Conservation (phyloP, 2,329 filamentous ascomycete genomes). For the Trichoderma sp. region DNA sequence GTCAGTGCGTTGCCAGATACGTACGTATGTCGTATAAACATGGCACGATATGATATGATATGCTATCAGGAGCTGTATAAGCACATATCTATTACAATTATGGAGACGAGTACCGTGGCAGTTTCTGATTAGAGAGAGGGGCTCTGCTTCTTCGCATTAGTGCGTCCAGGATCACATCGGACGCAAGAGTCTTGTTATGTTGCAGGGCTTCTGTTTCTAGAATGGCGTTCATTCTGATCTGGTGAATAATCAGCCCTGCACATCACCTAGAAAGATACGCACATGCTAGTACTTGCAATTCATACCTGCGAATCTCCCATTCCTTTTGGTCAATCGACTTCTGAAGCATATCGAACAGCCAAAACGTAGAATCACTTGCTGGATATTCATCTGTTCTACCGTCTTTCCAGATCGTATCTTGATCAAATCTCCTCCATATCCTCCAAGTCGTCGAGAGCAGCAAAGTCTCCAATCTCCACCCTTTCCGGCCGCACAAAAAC, state of each 20-base stretch:
- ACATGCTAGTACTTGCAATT: not conserved
- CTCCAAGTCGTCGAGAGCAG: conserved; percentile 71
- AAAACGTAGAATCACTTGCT: not conserved
- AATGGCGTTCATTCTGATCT: conserved; percentile 20
- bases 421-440: conserved; percentile 73
- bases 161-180: conserved; percentile 15
- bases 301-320: not conserved
- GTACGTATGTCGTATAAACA: not conserved
- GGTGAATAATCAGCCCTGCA: conserved; percentile 18
- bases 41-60: not conserved
- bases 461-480: conserved; percentile 76
- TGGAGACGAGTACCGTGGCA: conserved; percentile 25
- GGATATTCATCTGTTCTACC: conserved; percentile 1
- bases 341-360: not conserved
- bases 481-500: conserved; percentile 80
- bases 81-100: conserved; percentile 1
- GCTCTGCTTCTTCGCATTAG: conserved; percentile 21
- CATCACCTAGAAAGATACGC: not conserved
- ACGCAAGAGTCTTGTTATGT: not conserved
- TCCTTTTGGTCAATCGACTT: not conserved
- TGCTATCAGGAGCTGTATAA: conserved; percentile 11
- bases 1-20: not conserved
- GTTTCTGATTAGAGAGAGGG: conserved; percentile 27
- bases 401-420: not conserved
- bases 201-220: conserved; percentile 19